Conservation (phyloP, 768 basidiomycete genomes). For the Rhizopogon vesiculosus region DNA sequence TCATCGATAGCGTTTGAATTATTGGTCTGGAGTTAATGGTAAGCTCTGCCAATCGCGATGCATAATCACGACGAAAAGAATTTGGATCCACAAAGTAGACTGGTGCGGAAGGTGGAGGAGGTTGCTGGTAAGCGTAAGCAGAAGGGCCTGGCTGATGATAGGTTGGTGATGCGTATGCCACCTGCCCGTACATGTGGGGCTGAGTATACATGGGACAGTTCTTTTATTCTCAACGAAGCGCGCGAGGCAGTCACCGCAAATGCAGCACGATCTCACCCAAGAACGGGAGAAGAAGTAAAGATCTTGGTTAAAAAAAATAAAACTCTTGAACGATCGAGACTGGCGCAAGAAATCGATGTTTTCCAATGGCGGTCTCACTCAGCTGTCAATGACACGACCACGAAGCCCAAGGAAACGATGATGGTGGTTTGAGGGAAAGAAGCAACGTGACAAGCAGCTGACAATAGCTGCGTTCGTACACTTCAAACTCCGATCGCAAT, state of each 20-base stretch:
- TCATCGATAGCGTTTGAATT: conserved; percentile 89
- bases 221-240: conserved; percentile 1
- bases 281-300: conserved; percentile 32
- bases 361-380: conserved; percentile 42
- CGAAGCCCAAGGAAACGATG: conserved; percentile 33
- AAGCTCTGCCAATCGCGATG: conserved; percentile 68
- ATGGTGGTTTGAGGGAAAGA: conserved; percentile 45
- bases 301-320: conserved; percentile 27
- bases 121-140: conserved; percentile 45
- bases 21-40: conserved; percentile 93
- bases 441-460: conserved; percentile 16
- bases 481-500: conserved; percentile 34
- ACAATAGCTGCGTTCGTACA: conserved; percentile 19
- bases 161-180: conserved; percentile 43
- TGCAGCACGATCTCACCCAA: conserved; percentile 31
- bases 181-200: conserved; percentile 52
- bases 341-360: conserved; percentile 30
- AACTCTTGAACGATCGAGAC: conserved; percentile 27
- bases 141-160: conserved; percentile 41
- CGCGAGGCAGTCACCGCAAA: conserved; percentile 1
- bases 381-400: conserved; percentile 37
- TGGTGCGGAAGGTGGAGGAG: conserved; percentile 35
- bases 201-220: conserved; percentile 53
- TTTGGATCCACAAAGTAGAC: conserved; percentile 57
- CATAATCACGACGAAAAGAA: conserved; percentile 77